Base-by-base conservation (phyloP, 352 stramenopile species). In the Phytophthora brassicae region DNA sequence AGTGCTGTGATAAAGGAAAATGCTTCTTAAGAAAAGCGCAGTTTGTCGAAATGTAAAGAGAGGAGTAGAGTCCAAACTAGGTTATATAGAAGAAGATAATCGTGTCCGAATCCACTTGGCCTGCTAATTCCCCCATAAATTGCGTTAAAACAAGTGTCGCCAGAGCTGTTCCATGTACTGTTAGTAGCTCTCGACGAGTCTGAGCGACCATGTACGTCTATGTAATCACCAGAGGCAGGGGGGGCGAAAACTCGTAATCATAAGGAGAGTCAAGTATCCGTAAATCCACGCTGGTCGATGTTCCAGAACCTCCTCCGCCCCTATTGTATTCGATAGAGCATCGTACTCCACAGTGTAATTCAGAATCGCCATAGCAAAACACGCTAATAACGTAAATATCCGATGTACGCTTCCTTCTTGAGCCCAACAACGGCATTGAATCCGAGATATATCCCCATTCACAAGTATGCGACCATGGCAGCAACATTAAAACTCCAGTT, bases 401-500 rank as follows among this genome's bases (percentile, higher is more conserved):
- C 81, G 88, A 88, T 80, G 61, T 88, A 90, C 3, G 70, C 53
- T 88, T 88, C 8, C 81, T 68, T 35, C 78, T 56, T 22, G 61
- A 66, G n/a, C 71, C 74, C 13, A 84, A 48, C 31, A 90, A 46
- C 0, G 78, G 64, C 11, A 84, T 39, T 7, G 66, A 55, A 56
- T 90, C 81, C 1, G 81, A 87, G 36, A 84, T 48, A 42, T 88
- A 87, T 17, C 79, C 76, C 41, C 74, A 60, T 1, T 81, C 31
- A 19, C 83, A 84, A 44, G 53, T 81, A 56, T 72, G 79, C 28
- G 72, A 79, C 76, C 76, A 86, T 7, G 75, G 73, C 24, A 82
- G 41, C 29, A 76, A 50, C 39, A 82, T 70, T 12, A 85, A 55
- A 24, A 74, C 58, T 22, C 63, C 49, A 0, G 73, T 70, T 16